These are phyloP conservation scores for Capronia epimyces DNA, from an alignment of 2,329 filamentous ascomycete genomes.

Conservation along the genomic window DNA sequence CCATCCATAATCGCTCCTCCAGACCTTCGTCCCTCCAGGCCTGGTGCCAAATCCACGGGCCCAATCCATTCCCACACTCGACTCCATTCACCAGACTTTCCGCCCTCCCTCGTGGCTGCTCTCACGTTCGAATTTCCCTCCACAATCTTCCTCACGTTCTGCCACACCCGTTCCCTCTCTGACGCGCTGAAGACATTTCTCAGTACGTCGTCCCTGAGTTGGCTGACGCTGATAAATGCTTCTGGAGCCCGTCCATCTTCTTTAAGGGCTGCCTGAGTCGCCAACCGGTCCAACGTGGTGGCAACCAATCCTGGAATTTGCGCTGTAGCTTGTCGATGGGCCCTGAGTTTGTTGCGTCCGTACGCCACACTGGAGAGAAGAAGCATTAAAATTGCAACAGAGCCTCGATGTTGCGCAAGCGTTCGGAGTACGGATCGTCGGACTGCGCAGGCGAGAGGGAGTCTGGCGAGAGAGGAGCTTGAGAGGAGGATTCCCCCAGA, in stretches of 20 bases:
- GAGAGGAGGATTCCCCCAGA: constrained; percentile 63
- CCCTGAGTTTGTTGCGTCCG: constrained; percentile 57
- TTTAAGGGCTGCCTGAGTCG: constrained; percentile 76
- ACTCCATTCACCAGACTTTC: constrained; percentile 51
- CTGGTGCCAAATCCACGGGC: constrained; percentile 43
- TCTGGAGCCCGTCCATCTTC: constrained; percentile 62
- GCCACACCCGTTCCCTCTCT: constrained; percentile 77
- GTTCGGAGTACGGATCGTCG: constrained; percentile 45
- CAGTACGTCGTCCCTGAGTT: constrained; percentile 85
- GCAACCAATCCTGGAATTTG: constrained; percentile 78
- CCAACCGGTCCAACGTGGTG: constrained; percentile 75
- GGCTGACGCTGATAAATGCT: constrained; percentile 76
- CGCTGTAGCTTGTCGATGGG: constrained; percentile 59
- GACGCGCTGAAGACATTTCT: constrained; percentile 70
- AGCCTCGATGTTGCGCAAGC: constrained; percentile 48
- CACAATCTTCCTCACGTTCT: constrained; percentile 73
- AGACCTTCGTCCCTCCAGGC: constrained; percentile 28
- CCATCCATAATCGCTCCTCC: constrained; percentile 28
- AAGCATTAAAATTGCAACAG: constrained; percentile 44
- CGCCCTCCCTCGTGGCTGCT: constrained; percentile 61
- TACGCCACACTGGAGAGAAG: constrained; percentile 54
- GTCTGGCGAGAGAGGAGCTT: constrained; percentile 82
- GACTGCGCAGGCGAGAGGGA: constrained; percentile 68
- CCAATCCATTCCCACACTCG: constrained; percentile 67
- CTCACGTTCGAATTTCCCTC: constrained; percentile 92